Evolutionary conservation across 2,329 filamentous ascomycete species (phyloP), one percentile per base, ranked within the genome.

Genomic region (Phialophora expanda): DNA sequence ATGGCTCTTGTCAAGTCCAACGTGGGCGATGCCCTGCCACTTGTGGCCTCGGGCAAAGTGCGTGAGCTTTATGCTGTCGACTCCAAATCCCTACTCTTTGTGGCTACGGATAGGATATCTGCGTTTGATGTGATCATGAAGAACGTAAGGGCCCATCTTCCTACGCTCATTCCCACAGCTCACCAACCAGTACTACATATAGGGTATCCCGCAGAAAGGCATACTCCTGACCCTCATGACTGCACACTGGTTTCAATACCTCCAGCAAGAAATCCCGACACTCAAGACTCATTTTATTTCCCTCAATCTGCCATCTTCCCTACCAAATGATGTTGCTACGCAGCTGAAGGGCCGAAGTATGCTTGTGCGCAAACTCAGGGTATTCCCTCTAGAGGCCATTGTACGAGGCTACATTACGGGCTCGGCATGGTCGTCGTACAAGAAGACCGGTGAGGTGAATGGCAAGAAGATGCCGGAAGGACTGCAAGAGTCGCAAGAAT

Each of bases 401-500:
- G 91, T 96, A n/a, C 88, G 92, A 65, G 93, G 93, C 71, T 96
- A 96, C 81, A 88, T 97, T 75, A 93, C 93, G 5, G 93, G 93
- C 51, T 90, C 88, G 54, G 92, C 91, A 0, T 96, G 91, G 90
- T 84, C 84, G 46, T 92, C 96, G 80, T 91, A 95, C 81, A 81
- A 86, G 75, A 83, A 85, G 70, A 83, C 79, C 22, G 90, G 91
- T 60, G 96, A 92, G 1, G 90, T 96, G 17, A 91, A 96, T 78
- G 91, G 92, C 24, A 89, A 93, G 71, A 75, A 83, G 17, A 83
- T 92, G 70, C 86, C 89, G 1, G 78, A 82, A 3, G 92, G 91
- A 1, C 80, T 97, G 69, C 78, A 84, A 74, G 89, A 91, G 77
- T 92, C 88, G 73, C 83, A 90, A 76, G 85, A 85, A 67, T 86